Base-by-base conservation (phyloP, 2,329 filamentous ascomycete species). In the Neonectria ditissima region DNA sequence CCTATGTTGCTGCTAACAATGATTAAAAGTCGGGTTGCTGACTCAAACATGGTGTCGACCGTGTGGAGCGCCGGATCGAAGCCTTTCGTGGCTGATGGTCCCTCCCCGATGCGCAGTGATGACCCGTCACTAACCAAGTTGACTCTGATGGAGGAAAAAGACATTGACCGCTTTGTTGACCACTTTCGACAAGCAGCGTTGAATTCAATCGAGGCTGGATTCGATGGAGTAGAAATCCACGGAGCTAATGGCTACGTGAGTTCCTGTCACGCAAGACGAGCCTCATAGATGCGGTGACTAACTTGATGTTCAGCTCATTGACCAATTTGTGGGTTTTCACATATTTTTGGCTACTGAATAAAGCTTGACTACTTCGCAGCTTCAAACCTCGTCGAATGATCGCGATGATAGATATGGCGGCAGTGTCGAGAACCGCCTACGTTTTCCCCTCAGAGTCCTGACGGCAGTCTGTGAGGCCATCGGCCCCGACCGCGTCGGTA, bases 141-240 rank as follows among this genome's bases (percentile, higher is more conserved):
- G 84, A 65, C 87, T 82, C n/a, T 55, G 9, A 86, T 94, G 85
- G 89, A 86, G 0, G 80, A 85, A 22, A 78, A 84, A 1, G 90
- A 93, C 39, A 93, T 94, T 55, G 81, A 88, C 53, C 77, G 83
- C 4, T 82, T 90, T 61, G 90, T 92, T 72, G 75, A 76, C 1
- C 86, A 86, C 1, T 93, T 85, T 77, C 84, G 82, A 2, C 83
- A 81, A 1, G 84, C 85, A 0, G 80, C 84, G 0, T 80, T 82
- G 67, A 82, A 87, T 24, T 85, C 91, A 0, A 75, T 92, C 0
- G 81, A 83, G 0, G 88, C 87, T 5, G 92, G 92, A 0, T 90
- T 91, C 34, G 92, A 95, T 71, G 89, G 87, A 5, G 87, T 94
- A 55, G 92, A 94, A 66, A 74, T 84, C 6, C 82, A 86, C 63